Evolutionary conservation across 2,329 filamentous ascomycete species (phyloP), one percentile per base, ranked within the genome.

Genomic region (Geosmithia putterillii): DNA sequence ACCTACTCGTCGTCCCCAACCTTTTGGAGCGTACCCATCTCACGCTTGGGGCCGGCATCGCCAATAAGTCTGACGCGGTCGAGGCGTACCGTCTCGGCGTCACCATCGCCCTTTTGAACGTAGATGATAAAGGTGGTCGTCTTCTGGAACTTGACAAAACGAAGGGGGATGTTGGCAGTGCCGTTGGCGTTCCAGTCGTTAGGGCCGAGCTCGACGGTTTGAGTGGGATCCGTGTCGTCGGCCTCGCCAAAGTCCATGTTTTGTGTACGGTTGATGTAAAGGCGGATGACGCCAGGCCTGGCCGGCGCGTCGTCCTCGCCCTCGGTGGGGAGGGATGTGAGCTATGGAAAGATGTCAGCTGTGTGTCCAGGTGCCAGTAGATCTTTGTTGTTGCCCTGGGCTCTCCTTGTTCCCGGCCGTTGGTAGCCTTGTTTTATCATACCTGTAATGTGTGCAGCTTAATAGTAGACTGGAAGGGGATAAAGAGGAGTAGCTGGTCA

Each of bases 101-200:
- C 82, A 17, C 81, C 81, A 44, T 90, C 85, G 2, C 88, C 89
- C 58, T 94, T 82, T 43, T 85, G 84, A 28, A 98, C 81, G 60
- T 95, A 98, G 10, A 98, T 54, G 17, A 94, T 83, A 53, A 98
- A 58, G 48, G 81, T 92, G 46, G 79, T 83, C 43, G 95, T 84
- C 57, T 88, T 94, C 66, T 96, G 92, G 70, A 96, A 98, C 67
- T 95, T 95, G 64, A 98, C 92, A 57, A 90, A 95, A 14, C 89
- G 84, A 54, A 96, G 66, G 38, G 74, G 65, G 43, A 90, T 66
- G 53, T 72, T 84, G 14, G 79, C 83, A 8, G 86, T 90, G 42
- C 80, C 83, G 14, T 85, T 78, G 38, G 73, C 69, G 60, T 88
- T 85, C 90, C 92, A 98, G 56, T 95, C 86, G 42, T 74, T 71